Evolutionary conservation across 192 early-diverging fungal species (phyloP).

Genomic region (Coemansia sp.): DNA sequence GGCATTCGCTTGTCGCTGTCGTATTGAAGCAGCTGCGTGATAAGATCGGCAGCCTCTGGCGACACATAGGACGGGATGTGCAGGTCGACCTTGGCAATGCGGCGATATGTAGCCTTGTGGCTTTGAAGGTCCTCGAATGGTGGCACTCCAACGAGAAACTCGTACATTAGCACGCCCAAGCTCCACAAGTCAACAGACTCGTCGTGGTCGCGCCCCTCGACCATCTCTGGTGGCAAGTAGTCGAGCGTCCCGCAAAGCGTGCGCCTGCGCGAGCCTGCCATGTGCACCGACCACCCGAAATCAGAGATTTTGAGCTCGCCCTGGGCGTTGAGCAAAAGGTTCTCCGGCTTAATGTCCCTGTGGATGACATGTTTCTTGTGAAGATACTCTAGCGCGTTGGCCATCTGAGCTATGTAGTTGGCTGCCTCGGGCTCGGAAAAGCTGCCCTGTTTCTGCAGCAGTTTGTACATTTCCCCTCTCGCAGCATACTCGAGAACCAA

Average conservation of each 20-base stretch:
- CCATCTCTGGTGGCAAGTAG: slow-evolving; percentile 95
- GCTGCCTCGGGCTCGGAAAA: slow-evolving; percentile 76
- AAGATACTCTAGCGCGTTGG: slow-evolving; percentile 77
- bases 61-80: slow-evolving; percentile 76
- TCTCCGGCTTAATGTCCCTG: slow-evolving; percentile 96
- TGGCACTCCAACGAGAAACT: slow-evolving; percentile 87
- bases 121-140: slow-evolving; percentile 78
- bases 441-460: slow-evolving; percentile 60
- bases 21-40: slow-evolving; percentile 69
- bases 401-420: slow-evolving; percentile 88
- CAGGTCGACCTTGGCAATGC: slow-evolving; percentile 81
- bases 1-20: slow-evolving; percentile 65
- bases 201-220: slow-evolving; percentile 77
- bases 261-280: slow-evolving; percentile 69
- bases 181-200: slow-evolving; percentile 88
- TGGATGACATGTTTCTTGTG: slow-evolving; percentile 92
- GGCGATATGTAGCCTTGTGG: slow-evolving; percentile 68
- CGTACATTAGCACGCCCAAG: slow-evolving; percentile 87
- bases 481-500: slow-evolving; percentile 95
- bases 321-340: slow-evolving; percentile 77
- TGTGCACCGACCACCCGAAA: slow-evolving; percentile 96
- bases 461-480: slow-evolving; percentile 87
- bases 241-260: slow-evolving; percentile 95
- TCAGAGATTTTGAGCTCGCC: slow-evolving; percentile 94
- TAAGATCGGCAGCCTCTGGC: slow-evolving; percentile 78